A percentile compares a stretch with the other conserved stretches of the same genome.
Conservation (phyloP, 2,329 filamentous ascomycete species). For the Macrophomina phaseolina region DNA sequence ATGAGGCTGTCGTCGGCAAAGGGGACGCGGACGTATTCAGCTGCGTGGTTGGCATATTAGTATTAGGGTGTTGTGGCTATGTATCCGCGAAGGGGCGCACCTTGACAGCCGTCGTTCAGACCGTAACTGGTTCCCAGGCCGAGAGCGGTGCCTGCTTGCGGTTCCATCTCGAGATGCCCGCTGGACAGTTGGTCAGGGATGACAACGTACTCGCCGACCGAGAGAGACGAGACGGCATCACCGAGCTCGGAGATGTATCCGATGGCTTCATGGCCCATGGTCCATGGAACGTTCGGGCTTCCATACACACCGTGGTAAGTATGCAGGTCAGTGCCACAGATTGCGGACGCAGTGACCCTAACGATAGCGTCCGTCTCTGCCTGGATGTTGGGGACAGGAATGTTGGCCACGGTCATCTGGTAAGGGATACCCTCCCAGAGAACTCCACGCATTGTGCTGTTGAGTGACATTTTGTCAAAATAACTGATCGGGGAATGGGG, state of each 20-base stretch:
- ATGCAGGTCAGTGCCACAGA: slow-evolving; percentile 31
- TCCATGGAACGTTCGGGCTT: slow-evolving; percentile 31
- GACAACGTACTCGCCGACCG: slow-evolving; percentile 34
- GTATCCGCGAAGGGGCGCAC: slow-evolving; percentile 15
- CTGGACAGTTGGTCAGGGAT: slow-evolving; percentile 30
- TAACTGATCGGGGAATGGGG: no score
- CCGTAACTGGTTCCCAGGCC: slow-evolving; percentile 29
- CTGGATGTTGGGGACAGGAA: slow-evolving; percentile 33
- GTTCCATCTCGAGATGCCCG: slow-evolving; percentile 22
- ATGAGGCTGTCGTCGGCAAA: slow-evolving; percentile 30
- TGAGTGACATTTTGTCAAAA: neutral
- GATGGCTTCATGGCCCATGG: slow-evolving; percentile 33
- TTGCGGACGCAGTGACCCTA: slow-evolving; percentile 28
- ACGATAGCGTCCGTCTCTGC: slow-evolving; percentile 31
- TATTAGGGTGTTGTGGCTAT: neutral
- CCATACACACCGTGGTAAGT: slow-evolving; percentile 34
- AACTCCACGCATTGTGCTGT: slow-evolving; percentile 38
- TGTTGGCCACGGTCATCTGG: slow-evolving; percentile 34
- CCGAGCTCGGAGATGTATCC: slow-evolving; percentile 33
- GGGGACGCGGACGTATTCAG: slow-evolving; percentile 32
- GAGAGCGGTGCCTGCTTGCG: neutral
- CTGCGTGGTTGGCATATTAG: slow-evolving; percentile 19
- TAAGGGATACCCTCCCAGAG: slow-evolving; percentile 37
- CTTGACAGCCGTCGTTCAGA: slow-evolving; percentile 26
- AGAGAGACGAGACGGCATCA: slow-evolving; percentile 27